Conservation (phyloP, 345 rosid species). For the Eucalyptus albens region DNA sequence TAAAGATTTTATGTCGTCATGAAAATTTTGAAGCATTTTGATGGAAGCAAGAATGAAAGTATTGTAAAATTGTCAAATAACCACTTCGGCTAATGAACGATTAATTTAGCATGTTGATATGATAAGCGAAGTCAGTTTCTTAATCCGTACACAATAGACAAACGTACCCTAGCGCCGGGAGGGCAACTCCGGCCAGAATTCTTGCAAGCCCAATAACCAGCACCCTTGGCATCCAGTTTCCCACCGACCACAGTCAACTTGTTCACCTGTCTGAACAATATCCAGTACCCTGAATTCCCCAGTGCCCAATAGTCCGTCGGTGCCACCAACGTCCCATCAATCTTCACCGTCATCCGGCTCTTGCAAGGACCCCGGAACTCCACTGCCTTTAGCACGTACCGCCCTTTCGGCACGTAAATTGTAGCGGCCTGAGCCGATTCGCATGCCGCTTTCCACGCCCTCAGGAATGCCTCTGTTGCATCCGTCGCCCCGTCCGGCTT, state of each 20-base stretch:
- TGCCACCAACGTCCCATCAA: slow-evolving; percentile 45
- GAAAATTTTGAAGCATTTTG: neutral
- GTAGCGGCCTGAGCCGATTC: slow-evolving; percentile 13
- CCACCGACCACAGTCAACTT: slow-evolving; percentile 43
- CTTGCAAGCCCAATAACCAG: slow-evolving; percentile 55
- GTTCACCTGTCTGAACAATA: slow-evolving; percentile 30
- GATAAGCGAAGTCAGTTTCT: neutral
- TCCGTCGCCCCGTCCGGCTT: slow-evolving; percentile 45
- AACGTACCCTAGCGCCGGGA: slow-evolving; percentile 47
- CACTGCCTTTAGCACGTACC: slow-evolving; percentile 17
- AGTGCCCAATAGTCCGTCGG: slow-evolving; percentile 35
- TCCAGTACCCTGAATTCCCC: slow-evolving; percentile 45
- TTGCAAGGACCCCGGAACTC: slow-evolving; percentile 54
- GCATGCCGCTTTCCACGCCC: slow-evolving; percentile 48
- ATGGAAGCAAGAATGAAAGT: neutral
- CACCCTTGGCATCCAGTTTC: slow-evolving; percentile 40
- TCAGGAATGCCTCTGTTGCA: slow-evolving; percentile 31
- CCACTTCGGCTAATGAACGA: neutral
- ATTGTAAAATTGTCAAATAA: too few relatives aligned
- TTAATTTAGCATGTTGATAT: neutral
- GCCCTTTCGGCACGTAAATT: slow-evolving; percentile 36
- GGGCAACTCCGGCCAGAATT: slow-evolving; percentile 43
- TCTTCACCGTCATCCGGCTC: slow-evolving; percentile 22
- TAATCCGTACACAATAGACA: neutral
- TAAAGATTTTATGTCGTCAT: neutral